Percentiles rank a stretch among this genome's conserved stretches.
Conservation (phyloP, 768 basidiomycete species). For the Heimioporus sp. region DNA sequence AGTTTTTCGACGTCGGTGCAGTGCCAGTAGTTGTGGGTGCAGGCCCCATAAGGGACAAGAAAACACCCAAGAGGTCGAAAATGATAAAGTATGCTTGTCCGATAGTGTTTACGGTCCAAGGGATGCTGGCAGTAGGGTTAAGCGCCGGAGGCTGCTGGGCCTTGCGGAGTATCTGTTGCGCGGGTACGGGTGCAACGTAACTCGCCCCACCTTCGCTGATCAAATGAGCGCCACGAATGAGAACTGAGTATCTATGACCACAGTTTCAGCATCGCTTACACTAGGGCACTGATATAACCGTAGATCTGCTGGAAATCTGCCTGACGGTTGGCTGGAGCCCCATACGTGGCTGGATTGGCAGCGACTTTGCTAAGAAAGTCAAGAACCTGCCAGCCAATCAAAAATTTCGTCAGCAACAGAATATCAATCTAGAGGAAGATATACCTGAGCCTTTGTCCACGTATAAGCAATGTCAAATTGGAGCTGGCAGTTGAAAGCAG, state of each 20-base stretch:
- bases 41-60: background rate
- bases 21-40: background rate
- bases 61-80: background rate
- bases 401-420: too few relatives aligned
- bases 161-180: background rate
- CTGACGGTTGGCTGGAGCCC: background rate
- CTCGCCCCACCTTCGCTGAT: background rate
- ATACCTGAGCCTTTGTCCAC: background rate
- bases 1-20: background rate
- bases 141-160: background rate
- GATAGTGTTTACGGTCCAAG: background rate
- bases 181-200: background rate
- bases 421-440: background rate
- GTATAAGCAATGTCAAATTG: background rate
- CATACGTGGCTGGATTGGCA: background rate
- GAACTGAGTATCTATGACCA: background rate
- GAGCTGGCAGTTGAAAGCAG: background rate
- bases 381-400: background rate
- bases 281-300: background rate
- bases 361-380: background rate
- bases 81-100: background rate
- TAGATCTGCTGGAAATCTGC: background rate
- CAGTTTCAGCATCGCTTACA: background rate
- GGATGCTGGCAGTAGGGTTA: background rate
- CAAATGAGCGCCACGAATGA: background rate